Base-by-base conservation (phyloP, 208 protist genomes). In the Leishmania mexicana region DNA sequence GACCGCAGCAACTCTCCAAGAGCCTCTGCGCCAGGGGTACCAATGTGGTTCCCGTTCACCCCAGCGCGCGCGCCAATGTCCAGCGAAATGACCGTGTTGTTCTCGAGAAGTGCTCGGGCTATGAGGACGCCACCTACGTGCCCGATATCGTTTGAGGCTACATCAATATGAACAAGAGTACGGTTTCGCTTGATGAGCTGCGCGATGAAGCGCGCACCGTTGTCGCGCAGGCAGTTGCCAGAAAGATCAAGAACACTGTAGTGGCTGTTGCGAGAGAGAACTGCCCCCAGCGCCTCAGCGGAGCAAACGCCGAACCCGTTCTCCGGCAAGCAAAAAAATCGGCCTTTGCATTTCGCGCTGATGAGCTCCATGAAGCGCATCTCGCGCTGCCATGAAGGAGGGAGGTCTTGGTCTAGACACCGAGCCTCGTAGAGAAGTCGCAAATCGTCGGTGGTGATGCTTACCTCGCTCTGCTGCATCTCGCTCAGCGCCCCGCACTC, bases 111-210 rank as follows among this genome's bases (percentile, higher is more conserved):
- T 17, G 95, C 91, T 5, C 90, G 76, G 3, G 94, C 95, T 51
- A 99, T 81, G 47, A 91, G 89, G 2, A 89, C 85, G 24, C 87
- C 96, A 51, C 97, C 97, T 35, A 86, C 81, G 77, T 90, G 86
- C 51, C 95, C 94, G 79, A 99, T 97, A 72, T 98, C 93, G 83
- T 99, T 99, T 4, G 93, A 97, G 58, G 95, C 93, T 24, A 99
- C 85, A 45, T 88, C 94, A 49, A 99, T 76, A 78, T 98, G 94
- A 17, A 95, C 92, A 19, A 99, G 60, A 15, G 93, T 93, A 35
- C 85, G 84, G 81, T 98, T 98, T 15, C 83, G 79, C 40, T 78
- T 83, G 38, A 99, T 85, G 35, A 98, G 87, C 54, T 92, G 88
- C 21, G 94, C 94, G 49, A 99, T 94, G 78, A 78, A 88, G 40